A percentile compares a stretch with the other conserved stretches of the same genome.
phyloP scores from a whole-genome alignment of 2,329 filamentous ascomycete genomes.

The Trichophyton benhamiae region DNA sequence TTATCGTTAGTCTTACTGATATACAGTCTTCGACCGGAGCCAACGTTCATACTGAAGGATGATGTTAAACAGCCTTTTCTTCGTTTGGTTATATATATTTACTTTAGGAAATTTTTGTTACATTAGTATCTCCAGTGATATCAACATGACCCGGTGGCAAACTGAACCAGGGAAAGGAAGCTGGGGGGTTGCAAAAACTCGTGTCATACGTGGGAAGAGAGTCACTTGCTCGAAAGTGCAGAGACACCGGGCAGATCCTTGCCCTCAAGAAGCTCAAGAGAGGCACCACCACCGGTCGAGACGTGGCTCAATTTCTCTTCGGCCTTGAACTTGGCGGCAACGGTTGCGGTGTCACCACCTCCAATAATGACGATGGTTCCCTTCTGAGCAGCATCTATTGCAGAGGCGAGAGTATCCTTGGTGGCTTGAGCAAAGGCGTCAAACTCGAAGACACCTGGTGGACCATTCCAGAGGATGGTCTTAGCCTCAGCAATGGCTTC shows the following conservation, averaged over 20 bases:
- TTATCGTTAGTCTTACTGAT: neutral
- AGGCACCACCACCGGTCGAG: conserved; percentile 90
- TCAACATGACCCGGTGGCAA: neutral
- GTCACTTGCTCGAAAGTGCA: conserved; percentile 65
- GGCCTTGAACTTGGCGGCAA: conserved; percentile 90
- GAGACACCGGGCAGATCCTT: conserved; percentile 91
- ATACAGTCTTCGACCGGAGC: neutral
- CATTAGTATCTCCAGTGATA: neutral
- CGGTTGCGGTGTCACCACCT: conserved; percentile 93
- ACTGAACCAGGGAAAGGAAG: neutral
- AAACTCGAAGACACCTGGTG: conserved; percentile 93
- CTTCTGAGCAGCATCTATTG: conserved; percentile 62
- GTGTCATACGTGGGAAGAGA: neutral
- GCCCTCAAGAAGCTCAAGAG: conserved; percentile 90
- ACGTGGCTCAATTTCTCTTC: conserved; percentile 98
- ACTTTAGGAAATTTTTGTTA: neutral
- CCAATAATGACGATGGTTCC: conserved; percentile 98
- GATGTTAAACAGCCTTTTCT: neutral
- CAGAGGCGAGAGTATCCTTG: conserved; percentile 81
- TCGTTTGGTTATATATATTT: neutral
- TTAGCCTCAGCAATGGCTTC: conserved; percentile 73
- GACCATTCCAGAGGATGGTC: conserved; percentile 99
- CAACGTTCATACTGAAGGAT: neutral
- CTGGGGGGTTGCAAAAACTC: neutral
- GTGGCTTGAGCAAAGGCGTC: conserved; percentile 87